A percentile compares a stretch with the other conserved stretches of the same genome.
Evolutionary conservation across 352 stramenopile genomes (phyloP).

Genomic region (Phytopythium cucurbitacearum): DNA sequence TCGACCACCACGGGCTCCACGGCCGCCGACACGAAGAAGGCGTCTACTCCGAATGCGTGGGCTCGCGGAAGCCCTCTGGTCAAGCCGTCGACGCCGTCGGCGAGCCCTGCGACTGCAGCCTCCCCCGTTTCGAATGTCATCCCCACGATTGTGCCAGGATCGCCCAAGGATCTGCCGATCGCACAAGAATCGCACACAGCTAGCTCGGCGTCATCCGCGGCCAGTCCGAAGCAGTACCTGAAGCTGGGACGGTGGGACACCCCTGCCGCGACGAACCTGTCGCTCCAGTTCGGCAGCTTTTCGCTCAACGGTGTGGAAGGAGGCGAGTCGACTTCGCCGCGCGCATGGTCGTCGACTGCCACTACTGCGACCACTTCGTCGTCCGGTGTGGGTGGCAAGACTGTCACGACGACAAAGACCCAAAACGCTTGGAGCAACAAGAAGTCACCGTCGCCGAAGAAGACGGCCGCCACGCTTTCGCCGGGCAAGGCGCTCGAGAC

Average conservation of each 20-base stretch:
- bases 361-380: constrained; percentile 37
- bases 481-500: constrained; percentile 37
- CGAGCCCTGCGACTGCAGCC: constrained; percentile 11
- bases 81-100: constrained; percentile 15
- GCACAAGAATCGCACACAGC: constrained; percentile 23
- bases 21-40: constrained; percentile 41
- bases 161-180: constrained; percentile 62
- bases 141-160: constrained; percentile 49
- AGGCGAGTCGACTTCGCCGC: constrained; percentile 49
- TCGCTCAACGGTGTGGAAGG: constrained; percentile 69
- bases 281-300: constrained; percentile 86
- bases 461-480: constrained; percentile 45
- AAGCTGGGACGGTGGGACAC: constrained; percentile 85
- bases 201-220: constrained; percentile 17
- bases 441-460: constrained; percentile 49
- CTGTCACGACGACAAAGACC: constrained; percentile 35
- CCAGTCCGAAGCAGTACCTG: constrained; percentile 74
- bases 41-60: constrained; percentile 63
- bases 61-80: constrained; percentile 54
- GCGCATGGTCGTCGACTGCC: constrained; percentile 50
- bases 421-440: constrained; percentile 51
- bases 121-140: constrained; percentile 26
- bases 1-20: constrained; percentile 24
- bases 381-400: constrained; percentile 32
- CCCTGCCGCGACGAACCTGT: constrained; percentile 59